Base-by-base conservation (phyloP, 1,284 basidiomycete genomes). In the Fomes fomentarius region DNA sequence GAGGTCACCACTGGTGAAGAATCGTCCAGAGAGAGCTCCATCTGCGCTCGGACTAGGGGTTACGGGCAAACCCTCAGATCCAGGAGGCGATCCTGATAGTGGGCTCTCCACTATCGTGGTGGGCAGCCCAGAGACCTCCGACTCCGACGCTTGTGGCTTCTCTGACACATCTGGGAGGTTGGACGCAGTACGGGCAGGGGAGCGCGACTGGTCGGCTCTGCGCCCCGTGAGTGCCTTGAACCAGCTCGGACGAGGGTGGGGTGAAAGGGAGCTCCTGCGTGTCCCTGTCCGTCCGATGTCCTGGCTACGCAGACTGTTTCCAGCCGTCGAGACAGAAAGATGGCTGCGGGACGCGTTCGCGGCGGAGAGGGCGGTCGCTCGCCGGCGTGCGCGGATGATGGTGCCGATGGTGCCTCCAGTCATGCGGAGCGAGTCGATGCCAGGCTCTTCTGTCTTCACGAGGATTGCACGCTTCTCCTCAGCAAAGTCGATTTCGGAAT, bases 381-480 rank as follows among this genome's bases (percentile, higher is more conserved):
- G 57, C 24, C 68, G 61, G 40, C 64, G 61, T 4, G 65, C 64
- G 35, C 67, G 63, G 26, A 69, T 65, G 42, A 68, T 62, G 7
- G 65, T 66, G 4, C 67, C 67, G 24, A 69, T 58, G 2, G 65
- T 52, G 24, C 67, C 67, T 8, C 66, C 65, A 1, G 64, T 63
- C 43, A 67, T 67, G 17, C 67, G 63, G 19, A 69, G 48, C 3
- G 67, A 65, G 55, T 69, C 67, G 15, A 69, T 37, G 1, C 67
- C 67, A 1, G 67, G 67, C 47, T 65, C 66, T 45, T 69, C 67
- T 2, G 62, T 61, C 56, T 56, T 62, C 47, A 63, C 60, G n/a
- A 65, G 55, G 47, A 69, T 69, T 4, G 61, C 56, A 9, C 59
- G 62, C 28, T 57, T 58, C 31, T 62, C 63, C 11, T 62, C 50